Evolutionary conservation across 345 rosid genomes (phyloP).

Genomic region (Populus tremula): DNA sequence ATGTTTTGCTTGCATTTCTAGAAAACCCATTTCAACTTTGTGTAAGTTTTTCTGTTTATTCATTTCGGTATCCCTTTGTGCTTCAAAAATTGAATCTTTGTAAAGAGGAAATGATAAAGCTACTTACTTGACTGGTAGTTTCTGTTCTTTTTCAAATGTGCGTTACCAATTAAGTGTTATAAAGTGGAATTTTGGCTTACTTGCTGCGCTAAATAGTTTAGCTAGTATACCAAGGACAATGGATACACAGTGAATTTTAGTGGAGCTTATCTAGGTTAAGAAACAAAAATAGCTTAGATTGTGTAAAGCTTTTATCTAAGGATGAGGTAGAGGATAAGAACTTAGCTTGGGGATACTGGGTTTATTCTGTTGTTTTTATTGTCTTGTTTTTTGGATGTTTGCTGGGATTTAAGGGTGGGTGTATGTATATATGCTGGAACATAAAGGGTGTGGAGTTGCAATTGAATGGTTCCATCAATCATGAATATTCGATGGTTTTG

Average conservation of each 20-base stretch:
- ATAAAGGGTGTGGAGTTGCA: background rate
- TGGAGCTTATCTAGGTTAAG: conserved; percentile 1
- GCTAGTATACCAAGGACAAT: background rate
- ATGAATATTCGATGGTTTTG: background rate
- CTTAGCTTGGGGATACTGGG: background rate
- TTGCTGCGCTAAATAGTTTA: background rate
- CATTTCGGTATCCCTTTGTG: background rate
- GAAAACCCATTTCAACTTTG: conserved; percentile 33
- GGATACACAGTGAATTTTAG: background rate
- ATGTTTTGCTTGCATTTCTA: conserved; percentile 37
- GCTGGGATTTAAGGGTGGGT: background rate
- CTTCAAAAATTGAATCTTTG: background rate
- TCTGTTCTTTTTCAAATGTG: background rate
- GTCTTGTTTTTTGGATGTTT: background rate
- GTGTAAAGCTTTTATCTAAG: background rate
- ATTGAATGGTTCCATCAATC: background rate
- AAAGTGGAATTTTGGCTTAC: background rate
- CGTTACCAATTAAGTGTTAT: background rate
- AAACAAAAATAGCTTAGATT: background rate
- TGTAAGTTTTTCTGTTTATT: conserved; percentile 36
- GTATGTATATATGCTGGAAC: background rate
- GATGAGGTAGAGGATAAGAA: background rate
- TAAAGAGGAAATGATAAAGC: background rate
- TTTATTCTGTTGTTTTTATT: background rate
- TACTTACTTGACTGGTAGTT: background rate